A percentile compares a stretch with the other conserved stretches of the same genome.
phyloP scores from a whole-genome alignment of 2,329 filamentous ascomycete species.

The Fusarium anthophilum region DNA sequence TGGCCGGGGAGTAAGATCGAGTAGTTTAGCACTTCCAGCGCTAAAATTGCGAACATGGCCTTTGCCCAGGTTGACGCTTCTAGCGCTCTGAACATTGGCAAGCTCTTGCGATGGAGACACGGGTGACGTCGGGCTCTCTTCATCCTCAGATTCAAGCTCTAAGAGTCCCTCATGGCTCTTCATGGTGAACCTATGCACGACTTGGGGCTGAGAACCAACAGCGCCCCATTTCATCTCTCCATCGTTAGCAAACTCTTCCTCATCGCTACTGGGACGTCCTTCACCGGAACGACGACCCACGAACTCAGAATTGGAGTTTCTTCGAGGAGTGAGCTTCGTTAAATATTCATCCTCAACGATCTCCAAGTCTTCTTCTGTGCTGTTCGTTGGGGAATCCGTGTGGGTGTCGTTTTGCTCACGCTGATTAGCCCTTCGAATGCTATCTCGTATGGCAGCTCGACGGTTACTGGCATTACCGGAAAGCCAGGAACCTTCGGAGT shows the following conservation, averaged over 20 bases:
- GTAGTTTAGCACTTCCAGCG: constrained; percentile 78
- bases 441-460: constrained; percentile 57
- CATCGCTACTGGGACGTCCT: constrained; percentile 67
- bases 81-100: constrained; percentile 68
- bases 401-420: constrained; percentile 40
- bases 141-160: constrained; percentile 52
- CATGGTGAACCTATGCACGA: constrained; percentile 68
- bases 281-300: constrained; percentile 58
- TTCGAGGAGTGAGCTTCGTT: constrained; percentile 54
- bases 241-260: constrained; percentile 58
- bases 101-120: constrained; percentile 47
- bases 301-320: constrained; percentile 38
- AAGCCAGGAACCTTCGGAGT: constrained; percentile 96
- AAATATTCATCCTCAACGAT: constrained; percentile 77
- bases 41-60: constrained; percentile 77
- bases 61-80: constrained; percentile 73
- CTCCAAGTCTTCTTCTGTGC: constrained; percentile 71
- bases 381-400: constrained; percentile 54
- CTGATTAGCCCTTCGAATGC: constrained; percentile 46
- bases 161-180: constrained; percentile 64
- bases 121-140: constrained; percentile 44
- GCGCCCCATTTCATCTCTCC: constrained; percentile 63
- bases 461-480: constrained; percentile 73
- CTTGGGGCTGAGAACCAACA: constrained; percentile 56
- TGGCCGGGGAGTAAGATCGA: constrained; percentile 70